Base-by-base conservation (phyloP, 2,329 filamentous ascomycete species). In the Tolypocladium tropicale region DNA sequence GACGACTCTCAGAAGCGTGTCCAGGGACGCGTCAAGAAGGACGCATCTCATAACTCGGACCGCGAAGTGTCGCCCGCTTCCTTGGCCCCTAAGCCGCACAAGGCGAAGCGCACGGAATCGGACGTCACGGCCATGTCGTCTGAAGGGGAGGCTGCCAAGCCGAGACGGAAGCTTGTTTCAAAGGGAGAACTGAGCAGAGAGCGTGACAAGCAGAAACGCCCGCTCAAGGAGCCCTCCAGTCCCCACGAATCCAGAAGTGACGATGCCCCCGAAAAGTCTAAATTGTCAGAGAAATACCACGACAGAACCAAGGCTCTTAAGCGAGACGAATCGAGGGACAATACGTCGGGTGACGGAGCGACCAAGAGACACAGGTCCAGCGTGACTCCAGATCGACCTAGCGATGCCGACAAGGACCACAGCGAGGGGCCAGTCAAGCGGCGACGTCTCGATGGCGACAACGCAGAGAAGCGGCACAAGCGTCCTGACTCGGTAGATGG, bases 121-220 rank as follows among this genome's bases (percentile, higher is more conserved):
- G 83, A 86, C 52, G 59, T 74, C 28, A 74, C 76, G 16, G 74
- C 71, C 2, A 70, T 74, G 7, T 82, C 79, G 0, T 84, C 81
- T 36, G 80, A 80, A 63, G 82, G 77, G 2, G 82, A 84, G 64
- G 68, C 78, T 10, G 67, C 75, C 25, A 86, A 85, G 64, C 82
- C 83, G 2, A 73, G 83, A 28, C 75, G 82, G 41, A 87, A 85
- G 64, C 74, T 87, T 12, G 76, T 86, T 23, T 86, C 83, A 1
- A 83, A 83, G 37, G 79, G 78, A 53, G 83, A 86, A 56, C 68
- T 85, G 41, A 81, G 82, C 58, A 80, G 79, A 11, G 80, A 83
- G 63, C 74, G 79, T 21, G 78, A 82, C 55, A 80, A 79, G 65
- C 79, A 83, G 60, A 74, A 82, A 21, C 79, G 83, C 7, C 75